These are phyloP conservation scores for Coniferiporia weirii DNA, from an alignment of 1,284 basidiomycete genomes.

Conservation along the genomic window DNA sequence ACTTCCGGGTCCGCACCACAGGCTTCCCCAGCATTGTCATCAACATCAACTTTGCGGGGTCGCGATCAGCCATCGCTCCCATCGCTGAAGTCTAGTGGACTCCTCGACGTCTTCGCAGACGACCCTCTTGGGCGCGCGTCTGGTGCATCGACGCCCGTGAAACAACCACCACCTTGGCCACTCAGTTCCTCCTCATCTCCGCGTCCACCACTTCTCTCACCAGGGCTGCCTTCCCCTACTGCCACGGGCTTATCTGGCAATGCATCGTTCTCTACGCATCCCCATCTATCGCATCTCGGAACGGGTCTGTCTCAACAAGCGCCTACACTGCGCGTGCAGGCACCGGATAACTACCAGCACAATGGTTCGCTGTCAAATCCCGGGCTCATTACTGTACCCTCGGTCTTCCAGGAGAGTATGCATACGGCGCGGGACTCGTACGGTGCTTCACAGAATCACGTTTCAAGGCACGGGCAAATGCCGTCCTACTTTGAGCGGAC, in stretches of 20 bases:
- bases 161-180: not conserved
- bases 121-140: slow-evolving; percentile 7
- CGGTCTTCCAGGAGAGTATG: not conserved
- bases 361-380: not conserved
- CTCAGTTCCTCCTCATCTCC: slow-evolving; percentile 6
- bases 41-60: slow-evolving; percentile 17
- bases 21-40: slow-evolving; percentile 18
- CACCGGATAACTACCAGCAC: not conserved
- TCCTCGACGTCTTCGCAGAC: slow-evolving; percentile 42
- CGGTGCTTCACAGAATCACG: not conserved
- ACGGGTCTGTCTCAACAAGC: not conserved
- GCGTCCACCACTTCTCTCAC: slow-evolving; percentile 8
- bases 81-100: slow-evolving; percentile 65
- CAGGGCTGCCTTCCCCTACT: not conserved
- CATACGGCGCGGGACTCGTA: not conserved
- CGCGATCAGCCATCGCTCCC: slow-evolving; percentile 45
- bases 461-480: not conserved
- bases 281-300: not conserved
- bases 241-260: not conserved
- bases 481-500: not conserved
- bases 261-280: slow-evolving; percentile 4
- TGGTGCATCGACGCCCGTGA: slow-evolving; percentile 12
- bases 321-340: not conserved
- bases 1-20: slow-evolving; percentile 13
- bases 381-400: not conserved